Conservation (phyloP, 1,284 basidiomycete species). For the Austroboletus novae-zelandiae region DNA sequence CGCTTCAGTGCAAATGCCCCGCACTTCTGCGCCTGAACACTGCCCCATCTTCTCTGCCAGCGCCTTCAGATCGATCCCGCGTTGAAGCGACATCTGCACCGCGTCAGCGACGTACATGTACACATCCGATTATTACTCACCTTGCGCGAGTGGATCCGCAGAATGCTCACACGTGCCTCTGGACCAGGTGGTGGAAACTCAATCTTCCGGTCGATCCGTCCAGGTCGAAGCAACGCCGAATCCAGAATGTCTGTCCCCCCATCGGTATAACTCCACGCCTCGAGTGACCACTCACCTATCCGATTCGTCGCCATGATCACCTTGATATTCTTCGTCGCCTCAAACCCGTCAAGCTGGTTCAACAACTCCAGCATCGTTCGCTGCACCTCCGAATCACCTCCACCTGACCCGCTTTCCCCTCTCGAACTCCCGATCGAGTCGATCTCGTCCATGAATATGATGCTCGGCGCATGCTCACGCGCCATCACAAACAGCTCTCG, state of each 20-base stretch:
- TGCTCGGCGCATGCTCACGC: conserved; percentile 96
- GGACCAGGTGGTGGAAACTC: conserved; percentile 99
- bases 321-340: conserved; percentile 98
- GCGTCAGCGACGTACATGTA: conserved; percentile 4
- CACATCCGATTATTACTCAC: conserved; percentile 36
- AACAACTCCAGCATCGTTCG: conserved; percentile 96
- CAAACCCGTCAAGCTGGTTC: conserved; percentile 98
- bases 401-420: conserved; percentile 86
- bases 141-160: conserved; percentile 97
- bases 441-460: conserved; percentile 99
- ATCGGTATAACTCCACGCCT: conserved; percentile 5
- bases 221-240: conserved; percentile 90
- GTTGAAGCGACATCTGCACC: conserved; percentile 90
- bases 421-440: conserved; percentile 96
- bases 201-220: conserved; percentile 98
- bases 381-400: conserved; percentile 96
- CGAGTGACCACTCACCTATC: conserved; percentile 56
- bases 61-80: conserved; percentile 93
- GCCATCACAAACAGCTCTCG: conserved; percentile 99
- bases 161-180: conserved; percentile 94
- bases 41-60: conserved; percentile 99
- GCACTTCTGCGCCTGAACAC: conserved; percentile 96
- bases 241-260: conserved; percentile 81
- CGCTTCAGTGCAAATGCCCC: conserved; percentile 98
- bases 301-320: conserved; percentile 99